Evolutionary conservation across 257 asterid genomes (phyloP).

Genomic region (Salvia rosmarinus): DNA sequence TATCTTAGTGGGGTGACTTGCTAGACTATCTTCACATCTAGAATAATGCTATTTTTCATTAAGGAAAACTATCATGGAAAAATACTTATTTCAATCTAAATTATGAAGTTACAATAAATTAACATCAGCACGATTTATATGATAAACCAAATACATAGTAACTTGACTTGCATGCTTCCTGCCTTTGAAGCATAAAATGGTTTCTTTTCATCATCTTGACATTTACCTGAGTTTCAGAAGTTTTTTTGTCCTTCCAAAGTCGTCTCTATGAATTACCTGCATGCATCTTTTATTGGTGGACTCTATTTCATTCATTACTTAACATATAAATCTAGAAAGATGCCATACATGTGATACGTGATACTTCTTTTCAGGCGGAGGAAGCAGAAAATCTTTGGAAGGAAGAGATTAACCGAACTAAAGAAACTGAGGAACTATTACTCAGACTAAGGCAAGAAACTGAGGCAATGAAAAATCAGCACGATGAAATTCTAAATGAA

Average conservation of each 20-base stretch:
- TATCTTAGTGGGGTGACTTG: not conserved
- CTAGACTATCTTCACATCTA: not conserved
- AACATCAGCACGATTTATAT: too few relatives aligned
- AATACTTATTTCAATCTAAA: not conserved
- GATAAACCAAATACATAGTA: too few relatives aligned
- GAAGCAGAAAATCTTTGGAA: conserved; percentile 48
- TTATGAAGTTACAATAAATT: not conserved
- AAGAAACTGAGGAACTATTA: conserved; percentile 57
- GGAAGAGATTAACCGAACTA: conserved; percentile 52
- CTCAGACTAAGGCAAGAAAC: conserved; percentile 57
- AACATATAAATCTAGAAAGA: conserved; percentile 5
- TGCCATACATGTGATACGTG: conserved; percentile 26
- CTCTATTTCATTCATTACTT: conserved; percentile 16
- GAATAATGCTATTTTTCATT: not conserved
- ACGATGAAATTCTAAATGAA: conserved; percentile 44
- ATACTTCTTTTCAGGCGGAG: conserved; percentile 58
- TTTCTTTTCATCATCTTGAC: not conserved
- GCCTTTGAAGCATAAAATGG: not conserved
- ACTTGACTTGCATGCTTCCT: not conserved
- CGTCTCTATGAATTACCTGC: not conserved
- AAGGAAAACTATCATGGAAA: not conserved
- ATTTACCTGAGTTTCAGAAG: not conserved
- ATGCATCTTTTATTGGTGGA: conserved; percentile 25
- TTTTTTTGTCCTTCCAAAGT: not conserved
- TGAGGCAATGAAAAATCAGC: conserved; percentile 53